Evolutionary conservation across 208 protist genomes (phyloP), one percentile per base, ranked within the genome.

Genomic region (Trypanosoma melophagium): DNA sequence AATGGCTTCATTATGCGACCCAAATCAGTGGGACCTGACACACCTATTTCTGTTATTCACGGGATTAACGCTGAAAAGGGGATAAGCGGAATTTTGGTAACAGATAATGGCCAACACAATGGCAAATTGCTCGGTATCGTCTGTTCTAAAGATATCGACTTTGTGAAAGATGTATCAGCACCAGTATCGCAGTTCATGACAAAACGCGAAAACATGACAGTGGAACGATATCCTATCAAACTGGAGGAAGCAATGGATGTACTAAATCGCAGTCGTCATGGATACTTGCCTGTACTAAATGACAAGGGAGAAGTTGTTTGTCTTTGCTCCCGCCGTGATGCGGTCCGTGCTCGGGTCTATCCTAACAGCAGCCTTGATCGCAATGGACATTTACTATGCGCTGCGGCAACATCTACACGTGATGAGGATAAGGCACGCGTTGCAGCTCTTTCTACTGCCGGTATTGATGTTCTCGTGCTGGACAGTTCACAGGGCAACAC

Each of bases 1-100:
- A 98, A 98, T 67, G 97, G 97, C 40, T 99, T 99, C 71, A 99
- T 99, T 69, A 93, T 87, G 25, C 86, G 97, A 54, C 98, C 98
- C 50, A 92, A 98, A 69, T 84, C 85, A 8, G 84, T 99, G 31
- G 44, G 70, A 3, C 94, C 96, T 28, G 71, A 80, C 8, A 74
- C 87, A 51, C 94, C 89, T 41, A 77, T 99, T 55, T 79, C 61
- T 13, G 86, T 95, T 59, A 96, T 98, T 38, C 62, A 93, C 42
- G 80, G 75, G 13, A 97, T 98, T 69, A 99, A 98, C 66, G 69
- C 80, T 24, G 83, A 85, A 42, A 89, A 91, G 66, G 97, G 97
- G 31, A 98, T 99, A 82, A 96, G 91, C 35, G 97, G 98, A 54
- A 97, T 99, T 69, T 91, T 98, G 16, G 96, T 99, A 40, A 99